phyloP scores from a whole-genome alignment of 164 flowering plant genomes.

The Tetracentron sinense region DNA sequence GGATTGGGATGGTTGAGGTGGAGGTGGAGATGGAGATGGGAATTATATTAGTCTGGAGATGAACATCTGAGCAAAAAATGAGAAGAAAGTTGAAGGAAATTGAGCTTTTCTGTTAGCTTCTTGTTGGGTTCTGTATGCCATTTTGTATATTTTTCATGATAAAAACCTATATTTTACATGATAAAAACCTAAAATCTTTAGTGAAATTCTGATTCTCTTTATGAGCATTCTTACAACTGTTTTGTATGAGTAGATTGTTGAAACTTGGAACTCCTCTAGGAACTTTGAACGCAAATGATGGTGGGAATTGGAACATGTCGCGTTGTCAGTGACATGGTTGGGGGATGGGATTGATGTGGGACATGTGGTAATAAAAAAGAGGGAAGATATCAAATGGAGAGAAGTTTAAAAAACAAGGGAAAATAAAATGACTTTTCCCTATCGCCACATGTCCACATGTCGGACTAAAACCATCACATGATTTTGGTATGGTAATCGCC shows the following conservation, averaged over 20 bases:
- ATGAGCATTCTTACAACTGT: background rate
- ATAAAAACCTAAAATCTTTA: too few relatives aligned
- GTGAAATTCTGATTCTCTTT: background rate
- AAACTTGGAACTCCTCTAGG: background rate
- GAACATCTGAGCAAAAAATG: background rate
- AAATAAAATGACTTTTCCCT: too few relatives aligned
- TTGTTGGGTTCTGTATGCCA: background rate
- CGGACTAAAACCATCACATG: too few relatives aligned
- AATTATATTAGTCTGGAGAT: background rate
- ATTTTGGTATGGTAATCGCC: too few relatives aligned
- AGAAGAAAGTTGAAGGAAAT: background rate
- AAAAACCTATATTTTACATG: background rate
- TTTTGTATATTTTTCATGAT: background rate
- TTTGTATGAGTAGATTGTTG: background rate
- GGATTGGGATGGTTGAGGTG: background rate
- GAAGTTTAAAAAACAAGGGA: too few relatives aligned
- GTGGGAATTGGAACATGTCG: too few relatives aligned
- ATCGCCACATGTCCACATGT: too few relatives aligned
- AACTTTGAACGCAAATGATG: too few relatives aligned
- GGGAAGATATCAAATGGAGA: too few relatives aligned
- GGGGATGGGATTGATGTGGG: too few relatives aligned
- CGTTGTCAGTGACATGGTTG: too few relatives aligned
- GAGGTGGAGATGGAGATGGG: constrained; percentile 4
- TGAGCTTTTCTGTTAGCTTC: background rate
- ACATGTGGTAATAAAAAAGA: too few relatives aligned